These are phyloP conservation scores for Cyclotella cryptica DNA, from an alignment of 108 stramenopile species.

Conservation along the genomic window DNA sequence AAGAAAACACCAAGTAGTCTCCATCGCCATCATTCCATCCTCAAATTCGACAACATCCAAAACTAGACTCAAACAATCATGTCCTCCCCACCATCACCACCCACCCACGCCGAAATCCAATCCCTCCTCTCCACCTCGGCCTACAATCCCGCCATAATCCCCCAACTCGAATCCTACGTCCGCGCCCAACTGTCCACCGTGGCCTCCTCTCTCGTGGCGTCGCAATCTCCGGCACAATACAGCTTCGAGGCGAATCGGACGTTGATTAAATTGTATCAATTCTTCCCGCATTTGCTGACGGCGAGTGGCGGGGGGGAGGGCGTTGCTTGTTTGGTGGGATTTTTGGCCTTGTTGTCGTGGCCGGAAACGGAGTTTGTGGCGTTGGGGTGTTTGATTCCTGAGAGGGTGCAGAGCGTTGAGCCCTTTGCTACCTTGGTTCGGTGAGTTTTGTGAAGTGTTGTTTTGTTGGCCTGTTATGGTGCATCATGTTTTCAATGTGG, in stretches of 20 bases:
- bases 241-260: conserved; percentile 81
- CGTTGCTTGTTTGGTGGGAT: conserved; percentile 52
- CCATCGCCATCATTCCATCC: not conserved
- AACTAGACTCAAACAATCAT: not conserved
- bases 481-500: not conserved
- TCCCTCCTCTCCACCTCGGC: conserved; percentile 46
- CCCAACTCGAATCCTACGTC: conserved; percentile 76
- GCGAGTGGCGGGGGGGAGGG: conserved; percentile 2
- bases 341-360: conserved; percentile 74
- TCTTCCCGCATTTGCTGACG: conserved; percentile 62
- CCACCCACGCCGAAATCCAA: conserved; percentile 48
- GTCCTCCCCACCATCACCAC: conserved; percentile 10
- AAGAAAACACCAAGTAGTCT: not conserved
- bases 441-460: conserved; percentile 17
- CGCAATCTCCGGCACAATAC: conserved; percentile 60
- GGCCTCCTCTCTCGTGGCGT: conserved; percentile 51
- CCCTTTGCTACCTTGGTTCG: conserved; percentile 69
- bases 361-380: conserved; percentile 78
- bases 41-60: not conserved
- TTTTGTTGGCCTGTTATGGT: not conserved
- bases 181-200: conserved; percentile 74
- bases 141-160: conserved; percentile 63
- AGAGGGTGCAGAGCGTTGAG: conserved; percentile 61
- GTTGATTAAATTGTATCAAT: conserved; percentile 82
- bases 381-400: conserved; percentile 75